Conservation (phyloP, 768 basidiomycete species). For the Hebeloma cylindrosporum region DNA sequence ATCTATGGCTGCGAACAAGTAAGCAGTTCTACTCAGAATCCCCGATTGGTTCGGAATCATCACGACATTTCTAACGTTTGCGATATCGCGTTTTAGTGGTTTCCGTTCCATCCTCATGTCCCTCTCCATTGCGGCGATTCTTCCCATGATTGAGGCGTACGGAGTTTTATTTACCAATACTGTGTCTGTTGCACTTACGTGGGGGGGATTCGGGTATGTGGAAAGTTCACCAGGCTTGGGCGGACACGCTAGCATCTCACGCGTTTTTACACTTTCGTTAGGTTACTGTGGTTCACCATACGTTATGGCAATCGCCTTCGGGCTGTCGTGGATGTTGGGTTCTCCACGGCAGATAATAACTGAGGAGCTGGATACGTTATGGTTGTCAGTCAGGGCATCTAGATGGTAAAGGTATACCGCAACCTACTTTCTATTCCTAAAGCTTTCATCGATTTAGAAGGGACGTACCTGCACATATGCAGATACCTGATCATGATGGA, state of each 20-base stretch:
- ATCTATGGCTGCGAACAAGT: conserved; percentile 58
- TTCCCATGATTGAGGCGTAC: conserved; percentile 53
- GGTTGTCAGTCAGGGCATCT: too few species aligned
- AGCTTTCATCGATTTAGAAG: too few species aligned
- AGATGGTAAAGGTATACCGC: too few species aligned
- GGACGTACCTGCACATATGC: too few species aligned
- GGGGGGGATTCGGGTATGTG: conserved; percentile 54
- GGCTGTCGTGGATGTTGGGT: conserved; percentile 56
- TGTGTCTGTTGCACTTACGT: conserved; percentile 42
- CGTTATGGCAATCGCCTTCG: conserved; percentile 57
- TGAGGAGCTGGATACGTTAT: too few species aligned
- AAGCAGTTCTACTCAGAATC: background rate
- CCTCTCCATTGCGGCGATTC: conserved; percentile 41
- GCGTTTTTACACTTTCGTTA: conserved; percentile 22
- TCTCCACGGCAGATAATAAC: conserved; percentile 40
- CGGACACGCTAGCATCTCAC: background rate
- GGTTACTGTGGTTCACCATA: conserved; percentile 52
- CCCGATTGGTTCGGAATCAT: too few species aligned
- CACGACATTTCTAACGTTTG: background rate
- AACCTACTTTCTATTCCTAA: too few species aligned
- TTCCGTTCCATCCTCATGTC: conserved; percentile 47
- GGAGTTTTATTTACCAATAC: conserved; percentile 53
- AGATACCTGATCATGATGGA: too few species aligned
- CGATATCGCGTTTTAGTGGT: conserved; percentile 35
- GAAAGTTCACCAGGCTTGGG: background rate